Conservation (phyloP, 257 asterid species). For the Avicennia marina region DNA sequence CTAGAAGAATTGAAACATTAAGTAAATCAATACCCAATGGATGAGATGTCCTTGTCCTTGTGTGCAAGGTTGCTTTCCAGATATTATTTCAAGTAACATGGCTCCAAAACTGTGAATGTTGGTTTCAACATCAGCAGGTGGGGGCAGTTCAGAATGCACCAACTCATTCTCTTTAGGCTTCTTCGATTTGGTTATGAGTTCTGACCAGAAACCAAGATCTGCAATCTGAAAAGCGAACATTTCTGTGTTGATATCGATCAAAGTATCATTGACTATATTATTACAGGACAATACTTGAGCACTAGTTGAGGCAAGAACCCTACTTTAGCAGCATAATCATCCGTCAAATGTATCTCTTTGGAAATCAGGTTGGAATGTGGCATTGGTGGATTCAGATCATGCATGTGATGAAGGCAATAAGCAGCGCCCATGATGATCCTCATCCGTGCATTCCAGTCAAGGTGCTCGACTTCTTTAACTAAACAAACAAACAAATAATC, state of each 20-base stretch:
- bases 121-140: slow-evolving; percentile 51
- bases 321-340: slow-evolving; percentile 69
- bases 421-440: slow-evolving; percentile 86
- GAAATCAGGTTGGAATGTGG: slow-evolving; percentile 56
- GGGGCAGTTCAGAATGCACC: slow-evolving; percentile 46
- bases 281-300: neutral
- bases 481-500: slow-evolving; percentile 14
- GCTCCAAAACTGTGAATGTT: slow-evolving; percentile 65
- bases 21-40: too few relatives aligned
- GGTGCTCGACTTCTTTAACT: slow-evolving; percentile 82
- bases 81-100: slow-evolving; percentile 58
- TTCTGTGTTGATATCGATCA: neutral
- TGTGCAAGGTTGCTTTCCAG: slow-evolving; percentile 62
- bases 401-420: slow-evolving; percentile 86
- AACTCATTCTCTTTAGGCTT: slow-evolving; percentile 34
- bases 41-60: slow-evolving; percentile 53
- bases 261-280: too few relatives aligned
- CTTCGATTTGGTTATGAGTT: slow-evolving; percentile 47
- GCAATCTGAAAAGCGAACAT: slow-evolving; percentile 37
- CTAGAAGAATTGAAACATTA: too few relatives aligned
- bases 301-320: neutral
- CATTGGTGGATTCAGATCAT: slow-evolving; percentile 72
- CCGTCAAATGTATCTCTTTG: slow-evolving; percentile 56
- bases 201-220: slow-evolving; percentile 73
- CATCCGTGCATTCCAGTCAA: slow-evolving; percentile 83